A percentile compares a stretch with the other conserved stretches of the same genome.
Conservation (phyloP, 495 filamentous ascomycete species). For the Podospora tetraspora region DNA sequence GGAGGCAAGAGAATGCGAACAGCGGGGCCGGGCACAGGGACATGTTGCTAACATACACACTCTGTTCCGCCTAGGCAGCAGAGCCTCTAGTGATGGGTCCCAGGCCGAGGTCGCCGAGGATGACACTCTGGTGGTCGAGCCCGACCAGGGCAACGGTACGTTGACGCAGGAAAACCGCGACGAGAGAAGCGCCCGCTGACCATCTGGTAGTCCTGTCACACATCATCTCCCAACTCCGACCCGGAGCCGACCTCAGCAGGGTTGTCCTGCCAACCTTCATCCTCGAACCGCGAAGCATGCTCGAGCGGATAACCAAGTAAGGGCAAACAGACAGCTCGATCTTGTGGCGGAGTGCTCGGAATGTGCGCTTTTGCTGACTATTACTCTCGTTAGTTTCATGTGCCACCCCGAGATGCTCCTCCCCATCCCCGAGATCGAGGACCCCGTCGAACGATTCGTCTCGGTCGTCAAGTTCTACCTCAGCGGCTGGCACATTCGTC, state of each 20-base stretch:
- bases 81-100: slow-evolving; percentile 40
- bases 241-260: slow-evolving; percentile 89
- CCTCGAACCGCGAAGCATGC: slow-evolving; percentile 92
- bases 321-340: slow-evolving; percentile 11
- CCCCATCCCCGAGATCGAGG: slow-evolving; percentile 78
- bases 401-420: slow-evolving; percentile 95
- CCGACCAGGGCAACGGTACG: slow-evolving; percentile 68
- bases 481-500: slow-evolving; percentile 98
- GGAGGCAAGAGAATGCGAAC: slow-evolving; percentile 22
- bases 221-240: slow-evolving; percentile 94
- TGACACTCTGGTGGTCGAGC: slow-evolving; percentile 68
- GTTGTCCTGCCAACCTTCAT: slow-evolving; percentile 97
- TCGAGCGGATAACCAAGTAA: slow-evolving; percentile 98
- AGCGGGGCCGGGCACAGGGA: background rate
- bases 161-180: slow-evolving; percentile 7
- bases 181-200: slow-evolving; percentile 5
- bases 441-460: slow-evolving; percentile 86
- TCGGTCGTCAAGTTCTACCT: slow-evolving; percentile 96
- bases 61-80: slow-evolving; percentile 37
- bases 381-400: slow-evolving; percentile 75
- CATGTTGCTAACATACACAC: slow-evolving; percentile 14
- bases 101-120: slow-evolving; percentile 50
- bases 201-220: slow-evolving; percentile 68
- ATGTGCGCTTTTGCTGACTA: slow-evolving; percentile 18
- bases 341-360: background rate